Base-by-base conservation (phyloP, 2,329 filamentous ascomycete genomes). In the Scorias spongiosa region DNA sequence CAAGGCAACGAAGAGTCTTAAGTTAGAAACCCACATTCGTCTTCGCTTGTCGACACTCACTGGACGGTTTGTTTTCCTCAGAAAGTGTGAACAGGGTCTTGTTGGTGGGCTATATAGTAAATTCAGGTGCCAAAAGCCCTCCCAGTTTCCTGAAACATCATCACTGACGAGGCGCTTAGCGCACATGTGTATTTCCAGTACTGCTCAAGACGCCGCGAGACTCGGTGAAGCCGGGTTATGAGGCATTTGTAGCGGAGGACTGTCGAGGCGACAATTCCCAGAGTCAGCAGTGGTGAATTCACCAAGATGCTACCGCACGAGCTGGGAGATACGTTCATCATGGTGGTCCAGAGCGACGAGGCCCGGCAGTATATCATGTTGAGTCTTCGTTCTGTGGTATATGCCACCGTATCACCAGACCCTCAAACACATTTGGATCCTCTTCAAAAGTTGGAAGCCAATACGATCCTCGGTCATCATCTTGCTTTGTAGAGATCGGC, bases 181-280 rank as follows among this genome's bases (percentile, higher is more conserved):
- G 2, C 79, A 84, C 57, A 73, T 83, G 1, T 72, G 77, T 67
- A 60, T 81, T 47, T 64, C 76, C 2, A 74, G 76, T 0, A 83
- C 80, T 0, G 75, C 78, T 0, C 65, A 79, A 39, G 70, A 77
- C 41, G 80, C 66, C 1, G 66, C 63, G 4, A 72, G 83, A 57
- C 63, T 67, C 29, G 80, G n/a, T n/a, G n/a, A n/a, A n/a, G n/a
- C n/a, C n/a, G n/a, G n/a, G 77, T 0, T 81, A 76, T 54, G 77
- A 84, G 54, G 71, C 81, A 18, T 44, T 81, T 1, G 55, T 83
- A 17, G 73, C 69, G 0, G 66, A 72, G 51, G 80, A 81, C 55
- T 77, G 68, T 0, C 71, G 84, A 32, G 79, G 80, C 0, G 78
- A 82, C 57, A 61, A 80, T 83, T 39, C 79, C 79, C 1, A 78